phyloP scores from a whole-genome alignment of 1,139 yeast species.

The Blastobotrys serpentis region DNA sequence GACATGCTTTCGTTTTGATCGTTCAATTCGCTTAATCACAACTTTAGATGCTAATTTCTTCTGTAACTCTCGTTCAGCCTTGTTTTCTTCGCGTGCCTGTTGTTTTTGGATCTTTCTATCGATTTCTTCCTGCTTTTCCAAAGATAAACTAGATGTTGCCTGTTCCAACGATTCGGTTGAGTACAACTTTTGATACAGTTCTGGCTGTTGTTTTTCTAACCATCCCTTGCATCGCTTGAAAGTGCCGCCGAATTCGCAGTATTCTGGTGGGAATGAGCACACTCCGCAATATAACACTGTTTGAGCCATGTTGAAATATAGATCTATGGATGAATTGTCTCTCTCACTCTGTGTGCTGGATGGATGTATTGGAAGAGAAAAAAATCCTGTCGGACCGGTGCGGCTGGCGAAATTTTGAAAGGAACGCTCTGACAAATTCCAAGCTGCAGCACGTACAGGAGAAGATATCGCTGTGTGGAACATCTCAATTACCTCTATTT shows the following conservation, averaged over 20 bases:
- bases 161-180: slow-evolving; percentile 49
- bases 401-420: too few relatives aligned
- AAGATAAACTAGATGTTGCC: slow-evolving; percentile 55
- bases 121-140: slow-evolving; percentile 79
- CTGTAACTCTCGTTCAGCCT: slow-evolving; percentile 79
- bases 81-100: slow-evolving; percentile 87
- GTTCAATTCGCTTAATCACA: slow-evolving; percentile 78
- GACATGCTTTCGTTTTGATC: slow-evolving; percentile 86
- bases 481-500: too few relatives aligned
- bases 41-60: slow-evolving; percentile 79
- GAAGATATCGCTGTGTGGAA: too few relatives aligned
- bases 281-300: slow-evolving; percentile 68
- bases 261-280: slow-evolving; percentile 87
- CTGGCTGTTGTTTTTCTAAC: slow-evolving; percentile 61
- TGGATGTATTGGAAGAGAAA: background rate
- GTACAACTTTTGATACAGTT: slow-evolving; percentile 59
- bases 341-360: too few relatives aligned
- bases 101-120: slow-evolving; percentile 79
- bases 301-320: background rate
- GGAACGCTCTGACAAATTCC: too few relatives aligned
- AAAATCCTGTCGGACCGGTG: too few relatives aligned
- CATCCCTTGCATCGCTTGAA: slow-evolving; percentile 82
- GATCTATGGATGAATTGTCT: too few relatives aligned
- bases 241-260: slow-evolving; percentile 87
- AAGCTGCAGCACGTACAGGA: too few relatives aligned